These are phyloP conservation scores for Ogataea polymorpha DNA, from an alignment of 805 yeast genomes.

Conservation along the genomic window DNA sequence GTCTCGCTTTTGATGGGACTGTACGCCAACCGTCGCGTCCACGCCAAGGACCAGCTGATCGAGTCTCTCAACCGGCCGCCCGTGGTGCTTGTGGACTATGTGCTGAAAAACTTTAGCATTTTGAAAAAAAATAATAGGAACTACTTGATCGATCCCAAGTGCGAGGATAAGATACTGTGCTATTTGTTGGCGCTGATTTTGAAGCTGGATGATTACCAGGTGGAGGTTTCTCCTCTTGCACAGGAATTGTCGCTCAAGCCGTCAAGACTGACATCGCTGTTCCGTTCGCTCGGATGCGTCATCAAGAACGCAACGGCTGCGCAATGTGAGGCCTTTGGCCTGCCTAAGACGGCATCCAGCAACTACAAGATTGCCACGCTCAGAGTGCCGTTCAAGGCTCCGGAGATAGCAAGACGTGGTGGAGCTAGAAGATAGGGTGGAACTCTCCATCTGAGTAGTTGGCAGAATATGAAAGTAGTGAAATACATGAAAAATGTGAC, in stretches of 20 bases:
- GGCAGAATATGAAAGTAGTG: too few relatives aligned
- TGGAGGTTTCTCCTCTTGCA: slow-evolving; percentile 79
- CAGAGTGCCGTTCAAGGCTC: slow-evolving; percentile 85
- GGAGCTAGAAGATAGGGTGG: slow-evolving; percentile 9
- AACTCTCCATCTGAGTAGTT: too few relatives aligned
- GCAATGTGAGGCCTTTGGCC: slow-evolving; percentile 72
- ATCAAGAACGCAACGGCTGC: slow-evolving; percentile 68
- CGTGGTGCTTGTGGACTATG: slow-evolving; percentile 65
- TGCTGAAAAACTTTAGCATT: slow-evolving; percentile 70
- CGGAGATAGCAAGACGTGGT: slow-evolving; percentile 66
- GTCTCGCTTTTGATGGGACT: slow-evolving; percentile 78
- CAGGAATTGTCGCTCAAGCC: slow-evolving; percentile 82
- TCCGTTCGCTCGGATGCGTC: slow-evolving; percentile 78
- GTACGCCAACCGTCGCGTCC: slow-evolving; percentile 66
- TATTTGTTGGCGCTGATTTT: slow-evolving; percentile 68
- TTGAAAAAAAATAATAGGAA: slow-evolving; percentile 67
- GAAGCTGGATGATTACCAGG: slow-evolving; percentile 70
- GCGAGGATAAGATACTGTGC: slow-evolving; percentile 83
- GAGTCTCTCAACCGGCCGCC: slow-evolving; percentile 72
- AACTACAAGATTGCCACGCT: slow-evolving; percentile 77
- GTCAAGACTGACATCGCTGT: slow-evolving; percentile 60
- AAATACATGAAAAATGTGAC: too few relatives aligned
- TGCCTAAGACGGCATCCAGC: slow-evolving; percentile 49
- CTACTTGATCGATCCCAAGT: slow-evolving; percentile 81
- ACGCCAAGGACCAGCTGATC: slow-evolving; percentile 54